Evolutionary conservation across 768 basidiomycete genomes (phyloP).

Genomic region (Boletus reticuloceps): DNA sequence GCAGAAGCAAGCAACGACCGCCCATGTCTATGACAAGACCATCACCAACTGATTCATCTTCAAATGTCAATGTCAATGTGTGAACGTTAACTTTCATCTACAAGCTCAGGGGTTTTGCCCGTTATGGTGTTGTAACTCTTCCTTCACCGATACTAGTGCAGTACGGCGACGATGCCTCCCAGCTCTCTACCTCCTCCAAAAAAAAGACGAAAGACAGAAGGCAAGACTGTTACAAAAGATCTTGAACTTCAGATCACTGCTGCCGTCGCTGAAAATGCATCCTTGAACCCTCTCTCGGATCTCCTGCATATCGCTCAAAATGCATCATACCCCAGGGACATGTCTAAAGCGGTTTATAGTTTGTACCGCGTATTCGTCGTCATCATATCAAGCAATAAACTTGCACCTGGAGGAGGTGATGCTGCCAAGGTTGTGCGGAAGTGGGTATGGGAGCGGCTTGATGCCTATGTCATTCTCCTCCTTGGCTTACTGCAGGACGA

Average conservation of each 20-base stretch:
- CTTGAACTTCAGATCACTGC: slow-evolving; percentile 57
- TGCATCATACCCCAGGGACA: slow-evolving; percentile 49
- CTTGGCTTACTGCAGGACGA: slow-evolving; percentile 71
- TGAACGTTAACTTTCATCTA: no score
- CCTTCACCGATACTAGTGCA: background rate
- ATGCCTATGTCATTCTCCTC: slow-evolving; percentile 67
- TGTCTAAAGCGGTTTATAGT: slow-evolving; percentile 78
- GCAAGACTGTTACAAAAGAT: slow-evolving; percentile 31
- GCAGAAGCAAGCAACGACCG: no score
- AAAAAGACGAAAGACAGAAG: slow-evolving; percentile 49
- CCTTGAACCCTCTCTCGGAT: slow-evolving; percentile 78
- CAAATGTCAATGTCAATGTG: no score
- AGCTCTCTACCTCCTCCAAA: slow-evolving; percentile 50
- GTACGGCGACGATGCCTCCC: slow-evolving; percentile 25
- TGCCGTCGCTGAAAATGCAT: slow-evolving; percentile 52
- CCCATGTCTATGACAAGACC: no score
- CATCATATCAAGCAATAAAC: slow-evolving; percentile 56
- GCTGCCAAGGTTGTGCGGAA: slow-evolving; percentile 58
- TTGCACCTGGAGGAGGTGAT: slow-evolving; percentile 49
- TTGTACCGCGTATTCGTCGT: slow-evolving; percentile 75
- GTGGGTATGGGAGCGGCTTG: slow-evolving; percentile 80
- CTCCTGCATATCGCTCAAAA: slow-evolving; percentile 58
- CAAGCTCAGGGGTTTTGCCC: slow-evolving; percentile 1
- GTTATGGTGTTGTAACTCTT: background rate
- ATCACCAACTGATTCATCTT: no score